Evolutionary conservation across 495 filamentous ascomycete genomes (phyloP).

Genomic region (Aspergillus egyptiacus): DNA sequence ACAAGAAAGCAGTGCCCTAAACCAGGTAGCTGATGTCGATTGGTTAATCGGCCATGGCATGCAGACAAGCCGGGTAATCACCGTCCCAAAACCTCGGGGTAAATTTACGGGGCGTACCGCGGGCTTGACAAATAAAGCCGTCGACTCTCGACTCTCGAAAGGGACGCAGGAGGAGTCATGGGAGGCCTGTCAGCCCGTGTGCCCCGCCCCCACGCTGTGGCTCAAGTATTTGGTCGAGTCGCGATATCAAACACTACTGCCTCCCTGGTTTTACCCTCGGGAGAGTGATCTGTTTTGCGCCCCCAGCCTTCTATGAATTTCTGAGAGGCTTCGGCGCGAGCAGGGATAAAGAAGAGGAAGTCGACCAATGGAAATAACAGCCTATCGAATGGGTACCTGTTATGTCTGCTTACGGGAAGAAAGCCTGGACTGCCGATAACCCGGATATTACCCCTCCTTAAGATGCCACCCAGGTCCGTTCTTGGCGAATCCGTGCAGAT

Average conservation of each 20-base stretch:
- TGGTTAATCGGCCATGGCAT: background rate
- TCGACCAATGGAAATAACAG: slow-evolving; percentile 2
- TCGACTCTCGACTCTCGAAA: too few relatives aligned
- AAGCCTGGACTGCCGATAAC: slow-evolving; percentile 5
- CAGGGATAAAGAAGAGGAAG: slow-evolving; percentile 1
- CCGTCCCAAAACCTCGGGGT: background rate
- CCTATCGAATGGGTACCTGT: background rate
- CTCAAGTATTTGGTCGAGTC: background rate
- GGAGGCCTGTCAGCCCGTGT: background rate
- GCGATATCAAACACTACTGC: background rate
- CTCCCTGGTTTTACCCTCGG: background rate
- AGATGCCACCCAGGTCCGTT: background rate
- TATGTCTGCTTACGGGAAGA: background rate
- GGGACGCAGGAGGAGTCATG: too few relatives aligned
- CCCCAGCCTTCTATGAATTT: background rate
- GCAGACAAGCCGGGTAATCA: background rate
- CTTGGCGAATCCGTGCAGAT: background rate
- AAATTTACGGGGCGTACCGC: too few relatives aligned
- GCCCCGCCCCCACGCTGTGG: slow-evolving; percentile 7
- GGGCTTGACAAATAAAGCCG: too few relatives aligned
- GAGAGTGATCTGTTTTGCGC: background rate
- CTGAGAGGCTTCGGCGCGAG: slow-evolving; percentile 4
- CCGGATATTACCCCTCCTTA: slow-evolving; percentile 12
- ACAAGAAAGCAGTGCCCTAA: slow-evolving; percentile 7
- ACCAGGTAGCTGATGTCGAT: background rate